Base-by-base conservation (phyloP, 768 basidiomycete genomes). In the Amanita phalloides region DNA sequence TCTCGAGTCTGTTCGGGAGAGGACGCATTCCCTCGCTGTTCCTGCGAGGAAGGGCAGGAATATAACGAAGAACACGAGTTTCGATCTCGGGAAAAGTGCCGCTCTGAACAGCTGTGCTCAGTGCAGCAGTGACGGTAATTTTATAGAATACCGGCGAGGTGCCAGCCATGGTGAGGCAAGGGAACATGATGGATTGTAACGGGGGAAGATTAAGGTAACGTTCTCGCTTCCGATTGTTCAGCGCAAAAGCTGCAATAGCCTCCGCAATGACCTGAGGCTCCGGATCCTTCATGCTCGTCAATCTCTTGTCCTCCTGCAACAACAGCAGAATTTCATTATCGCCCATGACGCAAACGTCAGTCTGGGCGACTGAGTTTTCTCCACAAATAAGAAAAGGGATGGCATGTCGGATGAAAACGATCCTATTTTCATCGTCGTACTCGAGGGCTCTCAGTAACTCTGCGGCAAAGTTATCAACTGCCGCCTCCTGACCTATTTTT, bases 181-280 rank as follows among this genome's bases (percentile, higher is more conserved):
- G 59, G 25, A 61, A 55, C 30, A 48, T 51, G 43, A 60, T 58
- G 28, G 33, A 9, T 11, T 54, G 45, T 33, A 49, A 51, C 35
- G 55, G 51, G 44, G 33, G 56, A 45, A 58, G 59, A 51, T 56
- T 39, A n/a, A 57, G 57, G 47, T 48, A 23, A 45, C 49, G 49
- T 57, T 60, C 55, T 36, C 57, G 53, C 23, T 26, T 57, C 51
- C 43, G 46, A 51, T 58, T 61, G 48, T 64, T 61, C 20, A 55
- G 51, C 26, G 56, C 55, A 55, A 60, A 64, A 41, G 64, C 64
- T 21, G 64, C 61, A 36, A 65, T 62, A 21, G 63, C 60, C 54
- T 59, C 60, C 47, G 65, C 61, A 14, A 63, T 60, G 30, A 66
- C 57, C 53, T 65, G 64, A 53, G 64, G 58, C 56, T 66, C 64